Base-by-base conservation (phyloP, 2,329 filamentous ascomycete genomes). In the Cordyceps farinosa region DNA sequence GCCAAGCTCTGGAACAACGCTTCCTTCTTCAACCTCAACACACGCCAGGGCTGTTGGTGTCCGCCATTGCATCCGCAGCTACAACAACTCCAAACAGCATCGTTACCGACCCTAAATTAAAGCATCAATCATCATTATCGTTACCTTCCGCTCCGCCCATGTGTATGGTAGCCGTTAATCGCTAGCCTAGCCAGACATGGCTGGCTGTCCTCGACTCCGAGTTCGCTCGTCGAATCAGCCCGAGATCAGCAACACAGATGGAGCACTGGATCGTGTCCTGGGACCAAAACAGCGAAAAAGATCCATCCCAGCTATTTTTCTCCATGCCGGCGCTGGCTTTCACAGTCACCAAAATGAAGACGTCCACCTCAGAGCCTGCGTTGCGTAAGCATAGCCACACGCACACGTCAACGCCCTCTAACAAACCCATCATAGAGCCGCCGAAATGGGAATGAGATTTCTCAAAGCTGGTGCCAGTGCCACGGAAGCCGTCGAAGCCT, bases 251-350 rank as follows among this genome's bases (percentile, higher is more conserved):
- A 73, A 75, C 58, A 70, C 73, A 32, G 78, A 82, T 67, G 80
- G 80, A 48, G 70, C 77, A 38, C 66, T 77, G 22, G 79, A 81
- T 65, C 77, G 74, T 40, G 71, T 75, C 63, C 67, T 75, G 53
- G 78, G 74, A 50, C 69, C 74, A 29, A 70, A 67, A 6, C 75
- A 76, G 17, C 74, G 68, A 61, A 66, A 70, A 42, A 76, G 75
- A 58, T 71, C 68, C 50, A 66, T 87, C 10, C 87, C 87, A 63
- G 92, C 92, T 64, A 94, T 99, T 59, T 98, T 97, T 75, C 89
- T 99, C 51, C 95, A 99, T 76, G 95, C 94, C 44, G 95, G 95
- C 40, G 95, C 95, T 17, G 95, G 95, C 4, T 99, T 91, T 70
- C 95, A 99, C 75, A 97, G 92, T 72, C 80, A 85, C 30, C 85